These are phyloP conservation scores for Fennellomyces sp. DNA, from an alignment of 371 early-diverging fungal genomes.

Conservation along the genomic window DNA sequence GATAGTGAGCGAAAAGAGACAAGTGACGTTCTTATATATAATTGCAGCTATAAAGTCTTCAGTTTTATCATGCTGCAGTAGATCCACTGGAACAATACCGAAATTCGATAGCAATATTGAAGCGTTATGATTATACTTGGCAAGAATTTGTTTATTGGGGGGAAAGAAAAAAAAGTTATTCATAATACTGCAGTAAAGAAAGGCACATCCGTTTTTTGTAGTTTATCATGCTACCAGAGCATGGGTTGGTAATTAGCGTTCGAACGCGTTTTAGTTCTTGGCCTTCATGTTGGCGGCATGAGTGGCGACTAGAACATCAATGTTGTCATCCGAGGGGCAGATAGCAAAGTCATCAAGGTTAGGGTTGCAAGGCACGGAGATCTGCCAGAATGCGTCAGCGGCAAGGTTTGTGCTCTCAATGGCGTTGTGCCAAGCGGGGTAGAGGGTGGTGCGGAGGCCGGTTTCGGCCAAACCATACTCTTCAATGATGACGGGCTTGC, in stretches of 20 bases:
- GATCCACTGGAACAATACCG: too few relatives aligned
- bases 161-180: too few relatives aligned
- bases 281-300: slow-evolving; percentile 7
- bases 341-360: slow-evolving; percentile 6
- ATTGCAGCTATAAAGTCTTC: too few relatives aligned
- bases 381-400: slow-evolving; percentile 12
- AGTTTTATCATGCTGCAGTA: too few relatives aligned
- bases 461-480: slow-evolving; percentile 3
- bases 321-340: background rate
- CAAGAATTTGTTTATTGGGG: too few relatives aligned
- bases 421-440: slow-evolving; percentile 3
- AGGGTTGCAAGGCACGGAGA: slow-evolving; percentile 4
- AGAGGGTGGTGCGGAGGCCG: background rate
- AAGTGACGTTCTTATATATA: too few relatives aligned
- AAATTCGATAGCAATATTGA: too few relatives aligned
- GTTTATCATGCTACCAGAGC: background rate
- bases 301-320: background rate
- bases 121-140: too few relatives aligned
- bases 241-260: background rate
- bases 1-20: too few relatives aligned
- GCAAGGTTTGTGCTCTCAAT: slow-evolving; percentile 3
- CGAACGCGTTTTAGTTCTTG: background rate
- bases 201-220: too few relatives aligned
- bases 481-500: slow-evolving; percentile 10
- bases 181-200: too few relatives aligned